Evolutionary conservation across 106 monocot genomes (phyloP).

Genomic region (Posidonia australis): DNA sequence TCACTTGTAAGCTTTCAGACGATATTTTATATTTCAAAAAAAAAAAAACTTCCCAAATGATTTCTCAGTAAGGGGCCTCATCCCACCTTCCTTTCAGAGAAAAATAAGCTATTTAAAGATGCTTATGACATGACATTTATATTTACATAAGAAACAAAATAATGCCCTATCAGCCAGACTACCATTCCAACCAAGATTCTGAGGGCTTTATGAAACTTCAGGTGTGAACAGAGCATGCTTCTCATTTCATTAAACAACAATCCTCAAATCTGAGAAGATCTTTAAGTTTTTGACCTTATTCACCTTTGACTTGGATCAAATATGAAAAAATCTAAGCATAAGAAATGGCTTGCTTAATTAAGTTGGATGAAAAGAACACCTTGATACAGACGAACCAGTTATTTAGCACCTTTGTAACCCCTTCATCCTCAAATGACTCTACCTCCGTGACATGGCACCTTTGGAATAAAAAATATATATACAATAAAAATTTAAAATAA

Average conservation of each 20-base stretch:
- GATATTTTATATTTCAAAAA: too few species aligned
- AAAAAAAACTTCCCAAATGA: too few species aligned
- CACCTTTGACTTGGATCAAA: background rate
- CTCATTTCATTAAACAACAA: background rate
- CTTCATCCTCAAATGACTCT: constrained; percentile 93
- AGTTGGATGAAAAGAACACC: constrained; percentile 23
- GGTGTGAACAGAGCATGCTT: background rate
- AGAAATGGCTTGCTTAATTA: background rate
- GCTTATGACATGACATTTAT: too few species aligned
- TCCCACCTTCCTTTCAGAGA: too few species aligned
- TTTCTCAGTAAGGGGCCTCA: too few species aligned
- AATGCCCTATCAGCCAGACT: background rate
- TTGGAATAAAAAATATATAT: background rate
- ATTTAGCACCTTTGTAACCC: constrained; percentile 70
- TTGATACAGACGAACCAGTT: constrained; percentile 95
- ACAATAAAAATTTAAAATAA: too few species aligned
- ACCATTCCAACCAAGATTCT: background rate
- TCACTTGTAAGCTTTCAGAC: too few species aligned
- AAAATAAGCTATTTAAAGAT: too few species aligned
- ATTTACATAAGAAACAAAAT: background rate
- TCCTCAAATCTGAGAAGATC: too few species aligned
- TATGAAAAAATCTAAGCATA: too few species aligned
- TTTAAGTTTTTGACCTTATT: too few species aligned
- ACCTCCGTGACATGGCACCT: constrained; percentile 99
- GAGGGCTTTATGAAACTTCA: background rate